These are phyloP conservation scores for Moringa oleifera DNA, from an alignment of 345 rosid species.

Conservation along the genomic window DNA sequence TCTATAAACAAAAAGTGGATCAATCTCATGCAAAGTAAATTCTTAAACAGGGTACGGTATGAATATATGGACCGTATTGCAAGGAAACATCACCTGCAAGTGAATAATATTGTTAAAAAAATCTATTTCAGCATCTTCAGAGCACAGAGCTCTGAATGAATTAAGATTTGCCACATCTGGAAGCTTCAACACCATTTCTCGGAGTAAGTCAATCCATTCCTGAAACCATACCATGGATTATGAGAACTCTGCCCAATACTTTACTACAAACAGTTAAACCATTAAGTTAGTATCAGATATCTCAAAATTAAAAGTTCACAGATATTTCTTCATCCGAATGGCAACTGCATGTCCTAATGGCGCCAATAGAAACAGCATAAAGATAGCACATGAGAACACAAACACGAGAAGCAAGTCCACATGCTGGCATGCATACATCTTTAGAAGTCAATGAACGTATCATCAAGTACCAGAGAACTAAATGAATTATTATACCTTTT, in stretches of 20 bases:
- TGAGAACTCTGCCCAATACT: slow-evolving; percentile 3
- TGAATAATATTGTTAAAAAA: slow-evolving; percentile 73
- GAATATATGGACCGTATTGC: no score
- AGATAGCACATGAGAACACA: not conserved
- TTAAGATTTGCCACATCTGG: slow-evolving; percentile 55
- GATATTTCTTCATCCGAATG: slow-evolving; percentile 9
- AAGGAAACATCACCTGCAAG: slow-evolving; percentile 49
- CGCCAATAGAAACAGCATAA: slow-evolving; percentile 6
- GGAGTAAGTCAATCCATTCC: slow-evolving; percentile 88
- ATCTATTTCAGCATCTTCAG: slow-evolving; percentile 80
- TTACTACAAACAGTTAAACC: not conserved
- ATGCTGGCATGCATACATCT: not conserved
- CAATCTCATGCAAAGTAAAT: no score
- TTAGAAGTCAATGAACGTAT: no score
- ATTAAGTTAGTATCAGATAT: slow-evolving; percentile 2
- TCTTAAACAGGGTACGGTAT: no score
- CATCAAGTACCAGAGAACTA: no score
- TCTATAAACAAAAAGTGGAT: no score
- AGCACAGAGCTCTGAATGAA: slow-evolving; percentile 59
- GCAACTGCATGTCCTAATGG: not conserved
- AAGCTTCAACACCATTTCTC: slow-evolving; percentile 72
- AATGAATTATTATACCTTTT: slow-evolving; percentile 48
- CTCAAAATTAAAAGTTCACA: not conserved
- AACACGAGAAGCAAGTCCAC: not conserved
- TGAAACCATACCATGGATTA: slow-evolving; percentile 28